Evolutionary conservation across 371 early-diverging fungal genomes (phyloP), one percentile per base, ranked within the genome.

Genomic region (Mortierella sp.): DNA sequence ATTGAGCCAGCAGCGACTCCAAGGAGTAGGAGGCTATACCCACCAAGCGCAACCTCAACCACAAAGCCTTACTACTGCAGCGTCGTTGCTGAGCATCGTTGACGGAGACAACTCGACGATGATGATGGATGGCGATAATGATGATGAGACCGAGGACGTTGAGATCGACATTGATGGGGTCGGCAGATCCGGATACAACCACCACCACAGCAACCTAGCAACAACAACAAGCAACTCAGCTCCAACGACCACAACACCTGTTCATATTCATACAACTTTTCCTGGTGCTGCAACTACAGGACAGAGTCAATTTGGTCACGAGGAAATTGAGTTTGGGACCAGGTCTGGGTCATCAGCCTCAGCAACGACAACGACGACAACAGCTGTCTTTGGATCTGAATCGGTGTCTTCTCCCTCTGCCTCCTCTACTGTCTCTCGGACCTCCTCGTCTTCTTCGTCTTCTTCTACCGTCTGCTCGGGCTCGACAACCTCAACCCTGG

Each of bases 161-260:
- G 68, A 68, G 11, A 68, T 50, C 40, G 68, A 68, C 50, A 29
- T 68, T 31, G 52, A 68, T 52, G 52, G 68, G 39, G 40, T 52
- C 68, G 37, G 37, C n/a, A 34, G 50, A 45, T 5, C 68, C 10
- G 68, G 52, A 47, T 45, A 66, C 34, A 41, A 0, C 41, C 31
- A 67, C 40, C 16, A 39, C 13, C 53, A 2, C 71, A 64, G 40
- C 43, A 41, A 6, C 50, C 10, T 29, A 37, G 13, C n/a, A 44
- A 31, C 64, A 39, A 19, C 29, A 64, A n/a, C 58, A 24, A 45
- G 22, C 26, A 37, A 29, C 48, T 19, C 43, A 72, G 37, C 71
- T 13, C n/a, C 53, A 47, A 69, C 26, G n/a, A 58, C 55, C 24
- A 53, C 70, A 52, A 43, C 64, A 63, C 1, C 0, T 14, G 13